These are phyloP conservation scores for Chrysanthemum seticuspe DNA, from an alignment of 129 eudicot genomes.

Conservation along the genomic window DNA sequence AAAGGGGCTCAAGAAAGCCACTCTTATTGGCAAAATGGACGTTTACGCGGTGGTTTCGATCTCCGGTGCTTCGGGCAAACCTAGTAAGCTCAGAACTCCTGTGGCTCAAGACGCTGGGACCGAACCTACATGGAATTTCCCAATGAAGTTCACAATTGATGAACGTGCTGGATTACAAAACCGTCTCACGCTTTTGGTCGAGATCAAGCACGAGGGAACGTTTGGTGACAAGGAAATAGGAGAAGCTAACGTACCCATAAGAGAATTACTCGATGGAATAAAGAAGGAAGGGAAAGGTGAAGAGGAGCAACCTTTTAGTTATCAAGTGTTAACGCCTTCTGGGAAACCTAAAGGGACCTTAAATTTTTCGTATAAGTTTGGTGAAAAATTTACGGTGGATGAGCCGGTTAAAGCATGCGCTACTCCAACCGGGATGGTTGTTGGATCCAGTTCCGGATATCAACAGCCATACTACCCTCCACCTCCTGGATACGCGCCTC, in stretches of 20 bases:
- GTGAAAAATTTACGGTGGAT: slow-evolving; percentile 33
- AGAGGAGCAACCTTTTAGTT: slow-evolving; percentile 34
- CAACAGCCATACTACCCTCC: slow-evolving; percentile 29
- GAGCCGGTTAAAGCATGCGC: slow-evolving; percentile 30
- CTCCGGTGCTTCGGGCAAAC: slow-evolving; percentile 42
- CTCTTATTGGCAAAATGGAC: slow-evolving; percentile 54
- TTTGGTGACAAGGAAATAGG: slow-evolving; percentile 63
- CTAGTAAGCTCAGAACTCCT: slow-evolving; percentile 42
- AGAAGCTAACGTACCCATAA: slow-evolving; percentile 47
- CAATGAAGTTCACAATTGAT: slow-evolving; percentile 53
- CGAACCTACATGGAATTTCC: slow-evolving; percentile 67
- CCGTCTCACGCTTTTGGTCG: slow-evolving; percentile 40
- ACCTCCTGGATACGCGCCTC: slow-evolving; percentile 35
- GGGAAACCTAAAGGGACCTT: slow-evolving; percentile 58
- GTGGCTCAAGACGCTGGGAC: slow-evolving; percentile 47
- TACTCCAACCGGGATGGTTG: slow-evolving; percentile 35
- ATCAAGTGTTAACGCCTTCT: slow-evolving; percentile 52
- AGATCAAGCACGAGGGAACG: slow-evolving; percentile 47
- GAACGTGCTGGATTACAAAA: slow-evolving; percentile 46
- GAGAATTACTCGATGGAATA: slow-evolving; percentile 37
- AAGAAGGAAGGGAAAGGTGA: slow-evolving; percentile 18
- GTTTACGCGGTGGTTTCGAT: slow-evolving; percentile 57
- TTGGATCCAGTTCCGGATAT: slow-evolving; percentile 34
- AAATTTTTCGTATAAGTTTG: slow-evolving; percentile 45
- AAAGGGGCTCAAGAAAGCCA: slow-evolving; percentile 61